Conservation (phyloP, 2,329 filamentous ascomycete genomes). For the Aureobasidium sp. region DNA sequence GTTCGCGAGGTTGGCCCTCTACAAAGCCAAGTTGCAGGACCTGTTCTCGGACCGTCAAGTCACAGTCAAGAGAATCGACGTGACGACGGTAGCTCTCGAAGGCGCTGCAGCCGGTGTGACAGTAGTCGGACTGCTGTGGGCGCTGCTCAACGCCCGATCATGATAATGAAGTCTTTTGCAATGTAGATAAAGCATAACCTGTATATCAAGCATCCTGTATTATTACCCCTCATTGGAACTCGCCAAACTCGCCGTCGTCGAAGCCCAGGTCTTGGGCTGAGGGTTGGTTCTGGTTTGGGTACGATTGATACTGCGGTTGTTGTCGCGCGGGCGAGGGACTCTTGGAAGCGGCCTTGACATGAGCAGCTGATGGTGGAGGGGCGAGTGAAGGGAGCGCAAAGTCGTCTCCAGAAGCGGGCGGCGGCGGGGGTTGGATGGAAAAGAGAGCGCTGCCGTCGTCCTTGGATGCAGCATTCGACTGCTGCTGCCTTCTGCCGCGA, state of each 20-base stretch:
- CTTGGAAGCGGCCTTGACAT: conserved; percentile 50
- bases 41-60: conserved; percentile 37
- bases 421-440: conserved; percentile 66
- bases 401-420: conserved; percentile 37
- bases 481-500: conserved; percentile 36
- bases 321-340: conserved; percentile 23
- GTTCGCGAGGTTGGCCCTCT: background rate
- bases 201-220: conserved; percentile 12
- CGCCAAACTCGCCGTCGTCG: conserved; percentile 80
- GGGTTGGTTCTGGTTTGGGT: conserved; percentile 26
- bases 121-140: conserved; percentile 27
- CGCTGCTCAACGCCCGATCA: conserved; percentile 26
- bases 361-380: conserved; percentile 56
- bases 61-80: conserved; percentile 37
- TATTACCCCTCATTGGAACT: conserved; percentile 51
- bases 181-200: conserved; percentile 6
- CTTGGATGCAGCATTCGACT: background rate
- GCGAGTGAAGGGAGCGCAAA: conserved; percentile 44
- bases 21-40: conserved; percentile 18
- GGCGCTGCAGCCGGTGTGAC: conserved; percentile 35
- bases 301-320: background rate
- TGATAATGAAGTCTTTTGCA: conserved; percentile 7
- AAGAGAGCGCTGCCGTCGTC: conserved; percentile 48
- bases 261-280: conserved; percentile 61
- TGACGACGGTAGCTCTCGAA: conserved; percentile 37